Percentiles rank a stretch among this genome's conserved stretches.
phyloP scores from a whole-genome alignment of 257 asterid species.

The Nemophila menziesii region DNA sequence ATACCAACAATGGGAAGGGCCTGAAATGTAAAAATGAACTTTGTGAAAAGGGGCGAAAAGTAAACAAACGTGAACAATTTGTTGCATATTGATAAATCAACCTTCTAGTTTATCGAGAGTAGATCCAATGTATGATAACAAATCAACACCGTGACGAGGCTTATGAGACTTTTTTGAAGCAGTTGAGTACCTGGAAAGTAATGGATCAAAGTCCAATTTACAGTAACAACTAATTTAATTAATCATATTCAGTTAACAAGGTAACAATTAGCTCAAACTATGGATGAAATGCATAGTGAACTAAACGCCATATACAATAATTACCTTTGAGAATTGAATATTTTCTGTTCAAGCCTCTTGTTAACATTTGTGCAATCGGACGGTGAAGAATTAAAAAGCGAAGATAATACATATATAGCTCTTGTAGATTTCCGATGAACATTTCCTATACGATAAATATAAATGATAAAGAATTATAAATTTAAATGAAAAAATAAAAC shows the following conservation, averaged over 20 bases:
- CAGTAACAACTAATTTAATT: conserved; percentile 2
- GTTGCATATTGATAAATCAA: conserved; percentile 11
- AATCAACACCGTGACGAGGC: conserved; percentile 18
- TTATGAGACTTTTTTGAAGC: conserved; percentile 20
- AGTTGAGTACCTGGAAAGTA: conserved; percentile 69
- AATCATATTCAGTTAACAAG: not conserved
- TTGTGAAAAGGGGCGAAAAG: conserved; percentile 10
- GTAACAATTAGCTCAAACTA: not conserved
- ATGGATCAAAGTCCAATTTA: conserved; percentile 9
- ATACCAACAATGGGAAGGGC: conserved; percentile 65
- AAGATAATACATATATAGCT: conserved; percentile 16
- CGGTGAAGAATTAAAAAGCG: conserved; percentile 14
- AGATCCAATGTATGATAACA: conserved; percentile 43
- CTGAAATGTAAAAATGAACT: conserved; percentile 28
- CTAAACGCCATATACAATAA: conserved; percentile 6
- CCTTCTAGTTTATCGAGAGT: conserved; percentile 52
- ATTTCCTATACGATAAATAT: conserved; percentile 14
- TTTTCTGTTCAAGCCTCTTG: conserved; percentile 13
- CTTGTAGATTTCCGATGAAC: conserved; percentile 11
- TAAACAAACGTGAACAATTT: conserved; percentile 3
- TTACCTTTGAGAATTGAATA: conserved; percentile 34
- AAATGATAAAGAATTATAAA: conserved; percentile 1
- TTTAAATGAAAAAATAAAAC: not conserved
- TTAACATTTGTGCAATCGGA: conserved; percentile 11
- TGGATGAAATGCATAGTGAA: not conserved